phyloP scores from a whole-genome alignment of 2,329 filamentous ascomycete species.

The Stenocarpella maydis region DNA sequence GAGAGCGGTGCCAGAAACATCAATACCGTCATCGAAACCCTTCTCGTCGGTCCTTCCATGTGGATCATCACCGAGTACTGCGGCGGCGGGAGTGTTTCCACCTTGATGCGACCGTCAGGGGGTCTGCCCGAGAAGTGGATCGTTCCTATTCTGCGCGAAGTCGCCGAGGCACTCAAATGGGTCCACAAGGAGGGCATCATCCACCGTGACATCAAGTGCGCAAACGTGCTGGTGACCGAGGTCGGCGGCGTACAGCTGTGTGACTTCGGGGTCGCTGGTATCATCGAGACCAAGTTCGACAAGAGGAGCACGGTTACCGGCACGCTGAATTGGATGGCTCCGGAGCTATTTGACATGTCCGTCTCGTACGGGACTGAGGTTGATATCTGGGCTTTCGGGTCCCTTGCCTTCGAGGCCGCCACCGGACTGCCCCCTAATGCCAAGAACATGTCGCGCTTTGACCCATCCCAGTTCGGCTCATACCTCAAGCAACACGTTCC shows the following conservation, averaged over 20 bases:
- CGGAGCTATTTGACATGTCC: slow-evolving; percentile 74
- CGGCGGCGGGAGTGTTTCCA: slow-evolving; percentile 83
- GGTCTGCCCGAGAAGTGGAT: slow-evolving; percentile 75
- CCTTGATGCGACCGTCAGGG: slow-evolving; percentile 71
- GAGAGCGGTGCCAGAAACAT: slow-evolving; percentile 80
- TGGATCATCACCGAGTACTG: slow-evolving; percentile 92
- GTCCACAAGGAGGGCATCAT: slow-evolving; percentile 75
- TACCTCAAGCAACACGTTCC: slow-evolving; percentile 70
- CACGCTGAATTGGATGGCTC: slow-evolving; percentile 87
- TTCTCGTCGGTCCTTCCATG: slow-evolving; percentile 79
- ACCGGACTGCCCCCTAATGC: slow-evolving; percentile 79
- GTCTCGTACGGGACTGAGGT: slow-evolving; percentile 75
- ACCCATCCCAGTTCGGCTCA: slow-evolving; percentile 60
- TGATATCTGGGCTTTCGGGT: slow-evolving; percentile 87
- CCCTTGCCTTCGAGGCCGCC: slow-evolving; percentile 82
- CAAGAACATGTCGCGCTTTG: slow-evolving; percentile 55
- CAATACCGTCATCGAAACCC: slow-evolving; percentile 81
- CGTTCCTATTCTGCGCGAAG: slow-evolving; percentile 71
- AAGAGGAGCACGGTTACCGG: slow-evolving; percentile 85
- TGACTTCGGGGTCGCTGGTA: slow-evolving; percentile 84
- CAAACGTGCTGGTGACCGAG: slow-evolving; percentile 83
- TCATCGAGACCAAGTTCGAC: slow-evolving; percentile 77
- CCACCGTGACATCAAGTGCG: slow-evolving; percentile 77
- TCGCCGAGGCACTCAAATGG: slow-evolving; percentile 72
- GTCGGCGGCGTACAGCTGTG: slow-evolving; percentile 80